These are phyloP conservation scores for Cladosporium sp. DNA, from an alignment of 2,329 filamentous ascomycete species.

Conservation along the genomic window DNA sequence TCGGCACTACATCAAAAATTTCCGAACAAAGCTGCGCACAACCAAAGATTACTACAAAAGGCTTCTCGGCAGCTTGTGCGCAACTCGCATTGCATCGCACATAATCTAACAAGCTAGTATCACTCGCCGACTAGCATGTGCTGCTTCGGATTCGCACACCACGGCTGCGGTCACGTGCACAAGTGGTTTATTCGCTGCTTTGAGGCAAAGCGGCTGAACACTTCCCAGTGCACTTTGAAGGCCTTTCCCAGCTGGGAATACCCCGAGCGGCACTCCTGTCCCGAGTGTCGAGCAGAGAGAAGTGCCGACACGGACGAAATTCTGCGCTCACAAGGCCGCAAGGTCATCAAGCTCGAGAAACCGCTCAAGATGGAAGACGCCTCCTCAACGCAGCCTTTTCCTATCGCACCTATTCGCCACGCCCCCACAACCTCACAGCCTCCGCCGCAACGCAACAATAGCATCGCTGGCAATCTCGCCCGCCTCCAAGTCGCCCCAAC, in stretches of 20 bases:
- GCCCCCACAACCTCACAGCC: too few species aligned
- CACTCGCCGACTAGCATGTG: conserved; percentile 16
- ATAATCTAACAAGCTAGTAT: background rate
- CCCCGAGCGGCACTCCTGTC: conserved; percentile 15
- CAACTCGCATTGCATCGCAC: background rate
- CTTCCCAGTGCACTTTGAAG: conserved; percentile 8
- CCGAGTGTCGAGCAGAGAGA: conserved; percentile 11
- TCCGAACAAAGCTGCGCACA: background rate
- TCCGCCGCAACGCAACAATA: too few species aligned
- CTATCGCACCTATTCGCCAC: too few species aligned
- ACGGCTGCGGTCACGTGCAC: conserved; percentile 18
- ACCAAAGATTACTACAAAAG: background rate
- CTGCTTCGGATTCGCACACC: conserved; percentile 15
- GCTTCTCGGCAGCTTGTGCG: too few species aligned
- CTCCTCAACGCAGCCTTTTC: too few species aligned
- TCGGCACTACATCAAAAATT: too few species aligned
- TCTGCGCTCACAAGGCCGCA: background rate
- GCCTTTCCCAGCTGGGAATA: conserved; percentile 14
- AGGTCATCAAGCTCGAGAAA: background rate
- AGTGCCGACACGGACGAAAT: background rate
- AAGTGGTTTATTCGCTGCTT: conserved; percentile 18
- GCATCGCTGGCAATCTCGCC: too few species aligned
- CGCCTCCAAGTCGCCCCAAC: too few species aligned
- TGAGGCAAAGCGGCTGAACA: conserved; percentile 8
- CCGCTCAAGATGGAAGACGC: too few species aligned